phyloP scores from a whole-genome alignment of 192 early-diverging fungal species.

The Mortierella hygrophila region DNA sequence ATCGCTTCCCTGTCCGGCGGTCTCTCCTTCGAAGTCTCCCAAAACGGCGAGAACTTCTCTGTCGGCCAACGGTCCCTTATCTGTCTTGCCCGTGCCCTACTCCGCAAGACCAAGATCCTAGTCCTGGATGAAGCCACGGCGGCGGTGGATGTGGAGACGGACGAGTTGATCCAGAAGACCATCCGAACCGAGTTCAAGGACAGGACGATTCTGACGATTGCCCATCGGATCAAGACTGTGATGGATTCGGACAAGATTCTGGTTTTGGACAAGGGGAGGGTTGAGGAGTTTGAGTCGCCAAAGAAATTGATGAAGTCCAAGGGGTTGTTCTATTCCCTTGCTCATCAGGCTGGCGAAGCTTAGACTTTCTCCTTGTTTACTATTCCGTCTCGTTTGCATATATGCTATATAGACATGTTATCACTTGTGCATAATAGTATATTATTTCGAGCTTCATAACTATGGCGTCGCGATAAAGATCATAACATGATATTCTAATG shows the following conservation, averaged over 20 bases:
- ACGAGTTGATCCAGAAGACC: slow-evolving; percentile 87
- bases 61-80: slow-evolving; percentile 66
- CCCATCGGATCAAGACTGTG: slow-evolving; percentile 89
- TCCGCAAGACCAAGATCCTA: slow-evolving; percentile 67
- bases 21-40: slow-evolving; percentile 42
- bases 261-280: slow-evolving; percentile 61
- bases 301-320: slow-evolving; percentile 43
- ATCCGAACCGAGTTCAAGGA: slow-evolving; percentile 84
- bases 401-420: not conserved
- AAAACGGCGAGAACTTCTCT: slow-evolving; percentile 69
- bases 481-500: too few relatives aligned
- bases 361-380: not conserved
- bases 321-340: slow-evolving; percentile 57
- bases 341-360: slow-evolving; percentile 61
- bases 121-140: slow-evolving; percentile 64
- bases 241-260: slow-evolving; percentile 89
- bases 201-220: slow-evolving; percentile 90
- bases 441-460: too few relatives aligned
- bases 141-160: slow-evolving; percentile 86
- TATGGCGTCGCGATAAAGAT: too few relatives aligned
- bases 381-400: not conserved
- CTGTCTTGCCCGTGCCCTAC: slow-evolving; percentile 65
- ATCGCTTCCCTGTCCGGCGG: slow-evolving; percentile 32
- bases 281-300: slow-evolving; percentile 80
- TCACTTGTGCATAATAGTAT: too few relatives aligned